Base-by-base conservation (phyloP, 371 early-diverging fungal species). In the Rhizopus sp. region DNA sequence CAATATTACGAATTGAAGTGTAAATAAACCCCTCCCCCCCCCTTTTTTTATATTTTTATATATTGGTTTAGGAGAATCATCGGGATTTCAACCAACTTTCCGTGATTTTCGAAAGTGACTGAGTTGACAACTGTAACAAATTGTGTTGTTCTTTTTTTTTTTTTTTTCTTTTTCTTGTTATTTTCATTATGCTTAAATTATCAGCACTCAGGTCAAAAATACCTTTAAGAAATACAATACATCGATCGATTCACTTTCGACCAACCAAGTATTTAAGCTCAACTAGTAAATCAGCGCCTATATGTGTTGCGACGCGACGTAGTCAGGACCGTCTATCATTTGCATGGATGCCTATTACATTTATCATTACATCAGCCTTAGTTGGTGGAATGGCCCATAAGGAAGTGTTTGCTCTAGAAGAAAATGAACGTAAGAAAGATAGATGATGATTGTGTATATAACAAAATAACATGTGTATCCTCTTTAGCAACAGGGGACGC, bases 401-500 rank as follows among this genome's bases (percentile, higher is more conserved):
- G 13, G 34, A 59, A 9, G 62, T 55, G 6, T 54, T 53, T 38
- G 68, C 68, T 7, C 39, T 68, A 29, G 68, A 68, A 54, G 48
- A 53, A 30, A 60, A 44, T 34, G 63, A 63, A 13, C 15, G 63
- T 63, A 57, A 57, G 38, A 0, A n/a, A 34, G 10, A 5, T 8
- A 41, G 16, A 47, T 15, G 37, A 35, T 41, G 7, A 52, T 51
- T 16, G 23, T 10, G n/a, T 48, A 17, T 30, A 2, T 17, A 31
- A 32, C 1, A 35, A 32, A 8, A 8, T 13, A 17, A 10, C 3
- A 9, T 33, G 16, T 40, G 23, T 33, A 23, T 7, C 33, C 6
- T 30, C 42, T 37, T 5, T 50, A 78, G 78, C 55, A 4, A 60
- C 63, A 8, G 75, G 75, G 8, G 72, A 78, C 41, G 48, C 61